Evolutionary conservation across 352 stramenopile genomes (phyloP), one percentile per base, ranked within the genome.

Genomic region (Saprolegnia parasitica): DNA sequence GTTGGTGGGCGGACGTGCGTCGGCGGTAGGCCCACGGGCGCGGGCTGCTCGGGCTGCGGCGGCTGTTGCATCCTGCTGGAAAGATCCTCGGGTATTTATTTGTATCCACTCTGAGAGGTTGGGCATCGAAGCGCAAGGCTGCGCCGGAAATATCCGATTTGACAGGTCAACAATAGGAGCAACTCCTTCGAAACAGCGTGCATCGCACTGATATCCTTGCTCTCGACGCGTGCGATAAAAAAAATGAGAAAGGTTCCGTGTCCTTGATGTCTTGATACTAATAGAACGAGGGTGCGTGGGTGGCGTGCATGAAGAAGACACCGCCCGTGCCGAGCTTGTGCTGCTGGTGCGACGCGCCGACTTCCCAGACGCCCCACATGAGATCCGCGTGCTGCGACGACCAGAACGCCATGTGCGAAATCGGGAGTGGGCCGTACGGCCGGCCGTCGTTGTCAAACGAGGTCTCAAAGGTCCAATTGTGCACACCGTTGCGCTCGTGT

Each of bases 361-460:
- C 42, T 56, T 67, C 58, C 58, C 58, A 67, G 35, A 67, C 42
- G 16, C 58, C 58, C 58, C 58, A 67, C 24, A 67, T 67, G 11
- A 24, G 32, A 32, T 67, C 58, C 9, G 6, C 4, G n/a, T 67
- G 58, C 42, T 23, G 23, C 9, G 58, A 67, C 13, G 58, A 67
- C 58, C 58, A 67, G n/a, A 56, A 67, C 8, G 18, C 58, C 20
- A 67, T 67, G 42, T 67, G 58, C 10, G 45, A 16, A 23, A 67
- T 67, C n/a, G 58, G 58, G 4, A 49, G 29, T 4, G 58, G 58
- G 4, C 58, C 40, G 26, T 67, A 67, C 4, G 58, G 37, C 21
- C n/a, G 49, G 21, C 58, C 58, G 18, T 35, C 21, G 39, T 67
- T 67, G 40, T 39, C n/a, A 21, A 67, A 67, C 21, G 40, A 13